Evolutionary conservation across 768 basidiomycete genomes (phyloP), one percentile per base, ranked within the genome.

Genomic region (Collybia sp.): DNA sequence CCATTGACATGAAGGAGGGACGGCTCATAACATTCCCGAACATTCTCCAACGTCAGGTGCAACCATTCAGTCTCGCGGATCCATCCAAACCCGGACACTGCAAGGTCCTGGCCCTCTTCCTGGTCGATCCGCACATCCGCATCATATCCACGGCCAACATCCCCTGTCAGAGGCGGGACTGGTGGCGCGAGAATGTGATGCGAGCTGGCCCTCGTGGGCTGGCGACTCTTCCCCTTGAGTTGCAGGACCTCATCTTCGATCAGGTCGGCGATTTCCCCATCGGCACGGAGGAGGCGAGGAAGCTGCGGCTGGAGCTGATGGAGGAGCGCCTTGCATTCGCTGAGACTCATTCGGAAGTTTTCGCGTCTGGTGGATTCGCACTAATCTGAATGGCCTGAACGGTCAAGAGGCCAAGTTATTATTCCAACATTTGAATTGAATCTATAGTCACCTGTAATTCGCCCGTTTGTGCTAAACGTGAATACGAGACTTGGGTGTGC

Each of bases 111-210:
- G 51, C 49, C 1, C 43, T 57, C 30, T 54, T 54, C 44, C 46
- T 58, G 5, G 53, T 58, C 16, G 56, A 58, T 40, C 50, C 52
- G 10, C 51, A 52, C n/a, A 47, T 48, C 12, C 35, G 43, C n/a
- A 25, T 46, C 38, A 45, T 48, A 32, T 48, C 47, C 8, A 52
- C 47, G 13, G 51, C 51, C 2, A 52, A 52, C 34, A 43, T 52
- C 2, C 51, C 47, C 5, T 44, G 43, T 18, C 51, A 52, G 44
- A 42, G 36, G 20, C 19, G 17, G 1, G 51, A 48, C 13, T 52
- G 51, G 47, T 48, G 51, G 47, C 30, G 13, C 15, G 51, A 45
- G 2, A 25, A 12, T 3, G 34, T 52, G 4, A 25, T 25, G 25
- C 35, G 10, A 10, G n/a, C 3, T 13, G 35, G 35, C 35, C n/a